phyloP scores from a whole-genome alignment of 306 rosid genomes.

The Prunus padus region DNA sequence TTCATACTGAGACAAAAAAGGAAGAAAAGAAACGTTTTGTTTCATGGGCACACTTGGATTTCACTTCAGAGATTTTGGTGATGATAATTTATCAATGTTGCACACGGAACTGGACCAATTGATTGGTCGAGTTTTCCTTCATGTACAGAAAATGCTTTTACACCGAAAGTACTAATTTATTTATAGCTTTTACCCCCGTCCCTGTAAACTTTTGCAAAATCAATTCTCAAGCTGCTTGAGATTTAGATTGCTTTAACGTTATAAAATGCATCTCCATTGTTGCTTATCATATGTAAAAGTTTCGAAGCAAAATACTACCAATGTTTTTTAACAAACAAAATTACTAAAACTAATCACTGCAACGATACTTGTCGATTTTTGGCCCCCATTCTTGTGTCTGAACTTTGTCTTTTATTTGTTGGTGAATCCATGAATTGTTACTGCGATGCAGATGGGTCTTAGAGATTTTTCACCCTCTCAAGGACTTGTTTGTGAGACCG shows the following conservation, averaged over 20 bases:
- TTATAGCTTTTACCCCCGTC: not conserved
- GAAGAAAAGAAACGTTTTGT: not conserved
- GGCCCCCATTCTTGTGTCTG: too few relatives aligned
- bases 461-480: slow-evolving; percentile 29
- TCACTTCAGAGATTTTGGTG: not conserved
- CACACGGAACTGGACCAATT: not conserved
- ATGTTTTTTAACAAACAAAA: not conserved
- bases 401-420: too few relatives aligned
- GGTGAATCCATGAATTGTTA: too few relatives aligned
- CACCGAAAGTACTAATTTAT: not conserved
- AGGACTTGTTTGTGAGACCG: slow-evolving; percentile 47
- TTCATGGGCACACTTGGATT: not conserved
- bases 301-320: not conserved
- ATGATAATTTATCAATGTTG: not conserved
- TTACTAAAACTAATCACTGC: not conserved
- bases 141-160: not conserved
- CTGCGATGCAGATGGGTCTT: too few relatives aligned
- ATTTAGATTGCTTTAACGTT: not conserved
- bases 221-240: not conserved
- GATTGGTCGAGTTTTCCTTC: not conserved
- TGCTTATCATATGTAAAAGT: not conserved
- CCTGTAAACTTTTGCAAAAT: not conserved
- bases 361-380: too few relatives aligned
- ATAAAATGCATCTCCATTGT: not conserved
- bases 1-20: not conserved